Conservation (phyloP, 805 yeast genomes). For the Metschnikowia koreensis region DNA sequence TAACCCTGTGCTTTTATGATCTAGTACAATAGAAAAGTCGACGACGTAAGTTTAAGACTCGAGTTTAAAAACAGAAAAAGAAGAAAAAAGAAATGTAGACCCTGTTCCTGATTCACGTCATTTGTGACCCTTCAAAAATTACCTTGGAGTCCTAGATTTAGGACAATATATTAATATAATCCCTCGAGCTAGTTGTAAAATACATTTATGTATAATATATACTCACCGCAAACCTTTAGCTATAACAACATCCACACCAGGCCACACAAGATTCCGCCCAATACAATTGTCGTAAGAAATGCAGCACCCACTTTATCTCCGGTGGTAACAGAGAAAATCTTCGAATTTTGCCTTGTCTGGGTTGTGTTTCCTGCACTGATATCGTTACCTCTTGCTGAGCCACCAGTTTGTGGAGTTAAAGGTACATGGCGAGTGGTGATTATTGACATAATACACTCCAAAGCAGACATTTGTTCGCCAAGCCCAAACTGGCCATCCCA, state of each 20-base stretch:
- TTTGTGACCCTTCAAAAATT: too few relatives aligned
- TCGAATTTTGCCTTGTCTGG: slow-evolving; percentile 29
- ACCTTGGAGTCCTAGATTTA: too few relatives aligned
- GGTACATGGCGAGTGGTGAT: slow-evolving; percentile 25
- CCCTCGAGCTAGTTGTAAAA: too few relatives aligned
- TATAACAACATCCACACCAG: slow-evolving; percentile 75
- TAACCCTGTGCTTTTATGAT: too few relatives aligned
- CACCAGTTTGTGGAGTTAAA: slow-evolving; percentile 20
- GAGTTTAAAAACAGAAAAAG: too few relatives aligned
- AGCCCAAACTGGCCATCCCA: slow-evolving; percentile 70
- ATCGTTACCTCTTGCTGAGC: slow-evolving; percentile 17
- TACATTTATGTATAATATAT: too few relatives aligned
- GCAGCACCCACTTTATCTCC: slow-evolving; percentile 83
- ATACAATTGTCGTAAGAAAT: slow-evolving; percentile 70
- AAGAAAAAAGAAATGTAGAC: too few relatives aligned
- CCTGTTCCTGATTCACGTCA: too few relatives aligned
- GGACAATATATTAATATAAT: too few relatives aligned
- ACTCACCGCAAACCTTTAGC: slow-evolving; percentile 1
- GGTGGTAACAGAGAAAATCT: slow-evolving; percentile 47
- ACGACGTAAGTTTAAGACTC: too few relatives aligned
- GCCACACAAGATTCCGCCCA: slow-evolving; percentile 60
- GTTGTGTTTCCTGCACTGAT: slow-evolving; percentile 30
- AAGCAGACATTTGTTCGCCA: slow-evolving; percentile 77
- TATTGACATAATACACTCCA: slow-evolving; percentile 50
- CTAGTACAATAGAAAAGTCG: too few relatives aligned